Conservation (phyloP, 1,284 basidiomycete genomes). For the Volvariella surrecta region DNA sequence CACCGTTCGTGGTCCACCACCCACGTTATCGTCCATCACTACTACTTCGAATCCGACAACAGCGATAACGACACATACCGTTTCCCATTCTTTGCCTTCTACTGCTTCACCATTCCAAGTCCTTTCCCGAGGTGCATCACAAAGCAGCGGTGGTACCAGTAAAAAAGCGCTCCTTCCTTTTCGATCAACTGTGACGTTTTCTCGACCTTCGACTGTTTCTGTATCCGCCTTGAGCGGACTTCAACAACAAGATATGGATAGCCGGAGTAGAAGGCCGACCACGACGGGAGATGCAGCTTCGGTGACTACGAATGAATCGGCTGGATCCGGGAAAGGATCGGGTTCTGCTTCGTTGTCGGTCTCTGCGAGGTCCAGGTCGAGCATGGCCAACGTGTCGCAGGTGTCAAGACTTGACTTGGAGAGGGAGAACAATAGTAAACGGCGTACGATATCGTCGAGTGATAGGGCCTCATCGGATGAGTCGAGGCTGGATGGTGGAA, state of each 20-base stretch:
- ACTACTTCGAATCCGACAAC: conserved; percentile 49
- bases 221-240: conserved; percentile 46
- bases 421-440: conserved; percentile 38
- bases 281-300: conserved; percentile 20
- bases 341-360: conserved; percentile 23
- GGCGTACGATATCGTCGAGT: conserved; percentile 22
- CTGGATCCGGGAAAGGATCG: conserved; percentile 1
- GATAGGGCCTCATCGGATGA: conserved; percentile 4
- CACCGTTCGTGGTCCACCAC: conserved; percentile 41
- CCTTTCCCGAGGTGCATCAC: conserved; percentile 36
- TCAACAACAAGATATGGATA: conserved; percentile 36
- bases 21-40: conserved; percentile 31
- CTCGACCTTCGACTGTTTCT: conserved; percentile 45
- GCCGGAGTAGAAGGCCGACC: conserved; percentile 19
- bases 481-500: conserved; percentile 3
- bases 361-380: conserved; percentile 16
- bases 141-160: conserved; percentile 17
- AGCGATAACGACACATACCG: conserved; percentile 58
- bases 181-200: conserved; percentile 46
- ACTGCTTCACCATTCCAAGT: conserved; percentile 24
- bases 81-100: conserved; percentile 32
- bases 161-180: conserved; percentile 11
- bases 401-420: conserved; percentile 28
- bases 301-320: not conserved
- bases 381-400: conserved; percentile 13